These are phyloP conservation scores for Juglanconis sp. DNA, from an alignment of 2,329 filamentous ascomycete genomes.

Conservation along the genomic window DNA sequence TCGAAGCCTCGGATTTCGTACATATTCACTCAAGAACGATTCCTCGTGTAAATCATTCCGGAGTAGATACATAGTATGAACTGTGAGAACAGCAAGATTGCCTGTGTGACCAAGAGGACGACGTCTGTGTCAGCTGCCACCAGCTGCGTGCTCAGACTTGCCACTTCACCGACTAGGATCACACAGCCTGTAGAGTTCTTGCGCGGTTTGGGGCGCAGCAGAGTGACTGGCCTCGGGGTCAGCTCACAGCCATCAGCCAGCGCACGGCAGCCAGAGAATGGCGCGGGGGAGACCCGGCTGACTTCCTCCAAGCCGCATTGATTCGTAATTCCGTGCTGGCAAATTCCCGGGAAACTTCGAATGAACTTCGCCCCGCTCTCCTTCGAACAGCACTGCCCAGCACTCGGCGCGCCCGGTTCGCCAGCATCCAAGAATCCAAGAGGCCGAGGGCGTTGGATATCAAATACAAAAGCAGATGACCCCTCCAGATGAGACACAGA, in stretches of 20 bases:
- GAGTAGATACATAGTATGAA: too few species aligned
- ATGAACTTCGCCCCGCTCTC: conserved; percentile 3
- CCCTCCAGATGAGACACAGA: background rate
- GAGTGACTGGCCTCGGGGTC: background rate
- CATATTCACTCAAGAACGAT: too few species aligned
- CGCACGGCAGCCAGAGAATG: background rate
- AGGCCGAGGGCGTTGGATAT: background rate
- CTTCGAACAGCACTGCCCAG: conserved; percentile 1
- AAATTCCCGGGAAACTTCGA: background rate
- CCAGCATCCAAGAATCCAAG: background rate
- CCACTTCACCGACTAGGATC: background rate
- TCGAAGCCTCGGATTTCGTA: too few species aligned
- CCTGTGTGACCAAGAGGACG: too few species aligned
- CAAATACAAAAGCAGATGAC: background rate
- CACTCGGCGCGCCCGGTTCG: background rate
- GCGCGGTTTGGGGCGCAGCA: conserved; percentile 3
- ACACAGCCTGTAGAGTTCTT: too few species aligned
- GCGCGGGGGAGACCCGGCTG: background rate
- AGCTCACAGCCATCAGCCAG: conserved; percentile 10
- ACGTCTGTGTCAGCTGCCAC: background rate
- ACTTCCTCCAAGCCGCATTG: background rate
- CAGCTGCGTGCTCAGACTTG: background rate
- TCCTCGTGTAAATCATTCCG: too few species aligned
- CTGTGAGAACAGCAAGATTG: too few species aligned
- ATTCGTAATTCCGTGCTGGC: conserved; percentile 4